Evolutionary conservation across 1,284 basidiomycete genomes (phyloP).

Genomic region (Ustilago lituana): DNA sequence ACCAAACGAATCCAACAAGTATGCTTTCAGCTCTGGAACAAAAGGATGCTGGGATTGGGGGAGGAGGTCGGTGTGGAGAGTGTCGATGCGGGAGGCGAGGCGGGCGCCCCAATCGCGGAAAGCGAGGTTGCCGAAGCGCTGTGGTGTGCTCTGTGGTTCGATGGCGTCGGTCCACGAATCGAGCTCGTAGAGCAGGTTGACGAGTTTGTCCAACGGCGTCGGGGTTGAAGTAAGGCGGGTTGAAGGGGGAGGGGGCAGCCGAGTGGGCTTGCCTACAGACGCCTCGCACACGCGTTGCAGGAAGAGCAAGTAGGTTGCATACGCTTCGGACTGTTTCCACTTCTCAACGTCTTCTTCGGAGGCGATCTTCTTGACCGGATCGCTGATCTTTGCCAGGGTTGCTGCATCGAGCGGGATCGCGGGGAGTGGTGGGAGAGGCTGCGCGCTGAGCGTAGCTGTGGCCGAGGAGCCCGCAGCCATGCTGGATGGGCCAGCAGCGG

Average conservation of each 20-base stretch:
- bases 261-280: conserved; percentile 55
- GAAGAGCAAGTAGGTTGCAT: conserved; percentile 55
- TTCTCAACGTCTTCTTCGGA: conserved; percentile 61
- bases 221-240: too few relatives aligned
- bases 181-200: conserved; percentile 77
- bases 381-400: conserved; percentile 18
- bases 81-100: conserved; percentile 71
- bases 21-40: conserved; percentile 76
- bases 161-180: conserved; percentile 83
- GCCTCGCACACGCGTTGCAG: conserved; percentile 64
- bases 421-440: conserved; percentile 38
- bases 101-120: conserved; percentile 87
- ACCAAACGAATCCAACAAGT: conserved; percentile 86
- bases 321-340: conserved; percentile 62
- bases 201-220: conserved; percentile 68
- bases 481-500: background rate
- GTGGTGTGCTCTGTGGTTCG: conserved; percentile 80
- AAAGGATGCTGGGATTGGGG: conserved; percentile 70
- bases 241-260: conserved; percentile 7
- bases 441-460: conserved; percentile 24
- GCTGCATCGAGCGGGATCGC: conserved; percentile 20
- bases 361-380: conserved; percentile 59
- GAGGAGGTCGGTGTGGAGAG: conserved; percentile 69
- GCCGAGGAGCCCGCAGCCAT: conserved; percentile 11
- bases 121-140: conserved; percentile 92